Percentiles rank a stretch among this genome's conserved stretches.
phyloP scores from a whole-genome alignment of 2,329 filamentous ascomycete species.

The Furcasterigmium furcatum region DNA sequence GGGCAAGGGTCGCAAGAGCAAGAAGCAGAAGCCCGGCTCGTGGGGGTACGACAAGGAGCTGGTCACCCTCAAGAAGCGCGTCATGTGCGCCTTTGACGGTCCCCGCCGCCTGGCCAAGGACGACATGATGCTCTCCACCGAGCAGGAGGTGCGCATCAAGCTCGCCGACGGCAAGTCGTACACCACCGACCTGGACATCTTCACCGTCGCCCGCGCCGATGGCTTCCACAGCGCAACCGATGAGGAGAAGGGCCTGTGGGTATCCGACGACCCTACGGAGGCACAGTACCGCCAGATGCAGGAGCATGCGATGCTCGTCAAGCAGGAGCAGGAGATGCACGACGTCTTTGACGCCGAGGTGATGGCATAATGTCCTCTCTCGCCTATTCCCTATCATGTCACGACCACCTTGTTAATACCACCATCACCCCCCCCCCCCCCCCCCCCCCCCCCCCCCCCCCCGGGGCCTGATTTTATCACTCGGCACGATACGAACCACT shows the following conservation, averaged over 20 bases:
- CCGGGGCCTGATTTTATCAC: too few relatives aligned
- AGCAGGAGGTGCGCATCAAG: slow-evolving; percentile 87
- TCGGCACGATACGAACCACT: too few relatives aligned
- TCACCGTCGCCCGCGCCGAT: slow-evolving; percentile 84
- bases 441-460: too few relatives aligned
- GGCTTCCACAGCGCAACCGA: slow-evolving; percentile 76
- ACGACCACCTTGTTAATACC: not conserved
- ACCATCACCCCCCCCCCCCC: not conserved
- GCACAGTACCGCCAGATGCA: slow-evolving; percentile 61
- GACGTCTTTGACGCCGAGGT: not conserved
- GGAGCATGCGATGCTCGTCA: slow-evolving; percentile 19
- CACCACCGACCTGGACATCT: slow-evolving; percentile 88
- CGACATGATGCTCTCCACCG: slow-evolving; percentile 96
- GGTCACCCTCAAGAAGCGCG: slow-evolving; percentile 98
- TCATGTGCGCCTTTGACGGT: slow-evolving; percentile 90
- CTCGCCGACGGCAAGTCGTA: slow-evolving; percentile 74
- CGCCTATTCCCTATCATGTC: not conserved
- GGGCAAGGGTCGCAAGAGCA: slow-evolving; percentile 76
- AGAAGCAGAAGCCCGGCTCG: slow-evolving; percentile 87
- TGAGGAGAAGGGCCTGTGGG: slow-evolving; percentile 84
- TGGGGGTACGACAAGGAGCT: slow-evolving; percentile 92
- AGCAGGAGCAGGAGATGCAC: not conserved
- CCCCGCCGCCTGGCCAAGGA: slow-evolving; percentile 88
- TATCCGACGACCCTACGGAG: slow-evolving; percentile 67
- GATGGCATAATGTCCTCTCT: not conserved